Evolutionary conservation across 805 yeast species (phyloP), one percentile per base, ranked within the genome.

Genomic region (Kazachstania taianensis): DNA sequence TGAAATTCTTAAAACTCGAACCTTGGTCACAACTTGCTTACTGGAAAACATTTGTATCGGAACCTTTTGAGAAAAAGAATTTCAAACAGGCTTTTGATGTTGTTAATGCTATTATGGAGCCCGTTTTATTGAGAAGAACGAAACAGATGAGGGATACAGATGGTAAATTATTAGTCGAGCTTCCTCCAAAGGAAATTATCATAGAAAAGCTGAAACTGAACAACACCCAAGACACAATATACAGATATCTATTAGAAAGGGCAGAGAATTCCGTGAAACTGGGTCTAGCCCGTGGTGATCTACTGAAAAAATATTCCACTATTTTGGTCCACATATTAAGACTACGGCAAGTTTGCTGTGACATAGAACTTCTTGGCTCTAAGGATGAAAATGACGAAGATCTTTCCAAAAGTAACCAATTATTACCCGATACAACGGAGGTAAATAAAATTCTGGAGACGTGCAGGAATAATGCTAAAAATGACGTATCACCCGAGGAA

Each of bases 1-100:
- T 86, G 13, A 74, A 75, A 45, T 89, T 79, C 49, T 59, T 89
- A 32, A 67, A 75, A 29, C 59, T 87, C n/a, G 84, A 82, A 46
- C 97, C 97, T 1, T 89, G 96, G 96, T 67, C 78, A 27, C 80
- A 81, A 46, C 76, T 81, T 38, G 69, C 83, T 1, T 78, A 81
- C 43, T 89, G 97, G 97, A 80, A 78, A 45, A 75, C 84, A 12
- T 86, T 86, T 53, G 73, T 89, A 20, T 79, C 94, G 0, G 59
- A 68, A 9, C 96, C 96, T 1, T 87, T 84, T 58, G 92, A 83
- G 47, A 76, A 75, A 34, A 77, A 74, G 44, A 72, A 79, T 20
- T 69, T 80, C 16, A 66, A 72, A 5, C 76, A 77, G 43, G 89
- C 96, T 0, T 67, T 87, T 49, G 81, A 76, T 44, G 80, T 86